phyloP scores from a whole-genome alignment of 2,329 filamentous ascomycete genomes.

The Fusarium redolens region DNA sequence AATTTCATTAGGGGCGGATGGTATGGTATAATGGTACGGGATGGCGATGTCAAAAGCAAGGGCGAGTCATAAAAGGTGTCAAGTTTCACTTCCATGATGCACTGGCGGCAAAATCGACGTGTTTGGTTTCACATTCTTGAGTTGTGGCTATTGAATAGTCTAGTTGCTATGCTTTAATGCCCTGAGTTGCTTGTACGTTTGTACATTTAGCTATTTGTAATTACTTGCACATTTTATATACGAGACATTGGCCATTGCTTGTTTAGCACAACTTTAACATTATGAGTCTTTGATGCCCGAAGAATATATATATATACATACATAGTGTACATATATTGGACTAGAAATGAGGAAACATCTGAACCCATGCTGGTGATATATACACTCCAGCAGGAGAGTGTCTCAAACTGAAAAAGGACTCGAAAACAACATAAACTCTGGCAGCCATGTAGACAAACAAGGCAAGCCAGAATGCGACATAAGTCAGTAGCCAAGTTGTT shows the following conservation, averaged over 20 bases:
- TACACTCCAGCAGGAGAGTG: background rate
- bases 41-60: slow-evolving; percentile 16
- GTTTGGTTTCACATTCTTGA: slow-evolving; percentile 23
- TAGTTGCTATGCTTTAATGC: slow-evolving; percentile 7
- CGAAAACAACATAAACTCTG: background rate
- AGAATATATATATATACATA: too few relatives aligned
- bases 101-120: slow-evolving; percentile 11
- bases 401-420: background rate
- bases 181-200: slow-evolving; percentile 3
- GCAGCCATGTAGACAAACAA: background rate
- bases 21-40: slow-evolving; percentile 5
- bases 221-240: slow-evolving; percentile 17
- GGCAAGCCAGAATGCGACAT: background rate
- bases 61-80: slow-evolving; percentile 7
- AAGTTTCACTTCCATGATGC: slow-evolving; percentile 17
- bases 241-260: background rate
- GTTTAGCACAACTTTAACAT: background rate
- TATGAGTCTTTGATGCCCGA: background rate
- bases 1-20: slow-evolving; percentile 27
- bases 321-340: background rate
- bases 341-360: slow-evolving; percentile 6
- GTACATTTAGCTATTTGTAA: slow-evolving; percentile 40
- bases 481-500: slow-evolving; percentile 1
- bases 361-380: background rate
- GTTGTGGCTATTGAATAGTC: slow-evolving; percentile 36